A percentile compares a stretch with the other conserved stretches of the same genome.
Evolutionary conservation across 495 filamentous ascomycete species (phyloP).

Genomic region (Hypoxylon perforatum): DNA sequence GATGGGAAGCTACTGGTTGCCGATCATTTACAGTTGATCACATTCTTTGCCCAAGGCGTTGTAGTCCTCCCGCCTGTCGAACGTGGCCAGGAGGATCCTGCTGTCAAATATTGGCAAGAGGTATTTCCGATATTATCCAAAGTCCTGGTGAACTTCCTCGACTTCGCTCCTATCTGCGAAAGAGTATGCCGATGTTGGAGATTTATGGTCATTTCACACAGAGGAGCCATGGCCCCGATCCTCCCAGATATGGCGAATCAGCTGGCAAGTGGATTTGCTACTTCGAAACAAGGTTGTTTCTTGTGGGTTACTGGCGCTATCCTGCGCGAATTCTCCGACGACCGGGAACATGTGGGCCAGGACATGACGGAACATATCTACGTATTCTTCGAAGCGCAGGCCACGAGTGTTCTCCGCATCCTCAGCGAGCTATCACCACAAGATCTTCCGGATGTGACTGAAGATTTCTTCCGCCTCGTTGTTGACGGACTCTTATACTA

Average conservation of each 20-base stretch:
- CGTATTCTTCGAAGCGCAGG: conserved; percentile 93
- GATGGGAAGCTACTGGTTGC: conserved; percentile 83
- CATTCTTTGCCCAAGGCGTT: conserved; percentile 85
- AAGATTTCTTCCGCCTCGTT: conserved; percentile 96
- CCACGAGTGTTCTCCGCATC: conserved; percentile 83
- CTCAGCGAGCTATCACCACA: conserved; percentile 87
- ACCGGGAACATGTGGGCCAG: conserved; percentile 82
- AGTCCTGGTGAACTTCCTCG: conserved; percentile 85
- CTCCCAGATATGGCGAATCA: conserved; percentile 87
- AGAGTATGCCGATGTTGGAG: conserved; percentile 94
- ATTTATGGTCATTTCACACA: conserved; percentile 94
- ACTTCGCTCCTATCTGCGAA: conserved; percentile 89
- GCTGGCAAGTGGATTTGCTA: conserved; percentile 83
- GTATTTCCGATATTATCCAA: conserved; percentile 86
- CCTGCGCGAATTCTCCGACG: conserved; percentile 92
- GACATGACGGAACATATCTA: conserved; percentile 90
- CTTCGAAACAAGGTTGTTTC: conserved; percentile 93
- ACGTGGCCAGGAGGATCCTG: conserved; percentile 80
- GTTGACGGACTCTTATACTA: conserved; percentile 93
- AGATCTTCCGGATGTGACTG: conserved; percentile 95
- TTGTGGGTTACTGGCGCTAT: conserved; percentile 96
- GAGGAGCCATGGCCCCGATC: conserved; percentile 86
- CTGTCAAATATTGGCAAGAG: conserved; percentile 94
- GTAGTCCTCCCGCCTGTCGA: conserved; percentile 75
- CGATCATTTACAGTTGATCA: conserved; percentile 91